Conservation (phyloP, 352 stramenopile species). For the Phytophthora megakarya region DNA sequence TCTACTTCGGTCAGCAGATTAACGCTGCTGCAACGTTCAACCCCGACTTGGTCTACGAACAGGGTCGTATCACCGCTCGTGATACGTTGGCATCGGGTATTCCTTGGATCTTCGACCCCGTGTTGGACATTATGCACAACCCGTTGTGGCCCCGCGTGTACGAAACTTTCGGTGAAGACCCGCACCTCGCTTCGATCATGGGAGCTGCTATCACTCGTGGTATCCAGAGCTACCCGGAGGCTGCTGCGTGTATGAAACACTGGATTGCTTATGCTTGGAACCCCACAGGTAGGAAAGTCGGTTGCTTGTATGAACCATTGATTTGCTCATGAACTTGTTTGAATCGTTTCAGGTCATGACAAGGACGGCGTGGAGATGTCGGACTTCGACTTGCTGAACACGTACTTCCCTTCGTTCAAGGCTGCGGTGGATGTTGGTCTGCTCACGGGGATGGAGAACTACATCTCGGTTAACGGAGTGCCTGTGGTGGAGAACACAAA, state of each 20-base stretch:
- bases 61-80: constrained; percentile 27
- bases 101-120: constrained; percentile 87
- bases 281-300: constrained; percentile 35
- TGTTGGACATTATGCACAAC: constrained; percentile 80
- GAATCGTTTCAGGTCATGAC: constrained; percentile 47
- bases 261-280: constrained; percentile 81
- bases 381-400: constrained; percentile 73
- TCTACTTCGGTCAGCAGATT: constrained; percentile 87
- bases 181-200: constrained; percentile 74
- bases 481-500: constrained; percentile 81
- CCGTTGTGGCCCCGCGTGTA: constrained; percentile 85
- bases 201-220: constrained; percentile 63
- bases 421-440: constrained; percentile 67
- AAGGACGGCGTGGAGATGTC: constrained; percentile 65
- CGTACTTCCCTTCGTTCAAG: constrained; percentile 79
- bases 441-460: constrained; percentile 91
- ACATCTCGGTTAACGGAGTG: constrained; percentile 90
- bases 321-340: background rate
- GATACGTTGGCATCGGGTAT: constrained; percentile 85
- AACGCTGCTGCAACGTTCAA: constrained; percentile 89
- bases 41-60: constrained; percentile 59
- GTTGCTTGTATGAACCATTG: background rate
- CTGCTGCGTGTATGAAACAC: constrained; percentile 85
- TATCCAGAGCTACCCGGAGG: constrained; percentile 61
- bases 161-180: constrained; percentile 93